Conservation (phyloP, 306 rosid genomes). For the Quillaja saponaria region DNA sequence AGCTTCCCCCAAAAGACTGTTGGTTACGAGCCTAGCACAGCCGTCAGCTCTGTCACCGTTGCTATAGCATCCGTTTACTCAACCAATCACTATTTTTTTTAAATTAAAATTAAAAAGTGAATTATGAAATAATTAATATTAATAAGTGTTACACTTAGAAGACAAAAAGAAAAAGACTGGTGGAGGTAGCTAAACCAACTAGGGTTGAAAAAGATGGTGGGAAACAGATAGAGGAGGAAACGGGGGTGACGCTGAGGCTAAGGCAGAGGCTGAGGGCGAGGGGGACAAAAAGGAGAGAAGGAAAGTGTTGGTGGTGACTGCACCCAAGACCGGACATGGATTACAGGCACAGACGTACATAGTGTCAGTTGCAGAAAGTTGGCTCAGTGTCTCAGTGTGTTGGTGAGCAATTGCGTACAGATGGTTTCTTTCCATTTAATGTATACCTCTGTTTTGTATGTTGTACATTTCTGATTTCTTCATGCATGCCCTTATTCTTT, state of each 20-base stretch:
- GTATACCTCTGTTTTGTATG: slow-evolving; percentile 20
- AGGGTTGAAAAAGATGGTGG: slow-evolving; percentile 9
- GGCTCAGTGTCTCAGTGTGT: slow-evolving; percentile 55
- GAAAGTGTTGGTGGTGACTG: slow-evolving; percentile 21
- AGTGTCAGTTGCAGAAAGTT: slow-evolving; percentile 6
- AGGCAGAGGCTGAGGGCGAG: too few relatives aligned
- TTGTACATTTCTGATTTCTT: slow-evolving; percentile 30
- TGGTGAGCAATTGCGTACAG: slow-evolving; percentile 71
- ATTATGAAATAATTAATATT: too few relatives aligned
- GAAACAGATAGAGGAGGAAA: neutral
- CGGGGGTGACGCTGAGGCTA: too few relatives aligned
- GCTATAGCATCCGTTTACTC: slow-evolving; percentile 28
- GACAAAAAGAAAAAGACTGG: neutral
- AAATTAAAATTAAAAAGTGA: too few relatives aligned
- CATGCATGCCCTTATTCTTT: slow-evolving; percentile 1
- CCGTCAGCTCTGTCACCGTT: slow-evolving; percentile 44
- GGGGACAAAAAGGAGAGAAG: slow-evolving; percentile 45
- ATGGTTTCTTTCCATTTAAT: slow-evolving; percentile 43
- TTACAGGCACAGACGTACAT: too few relatives aligned
- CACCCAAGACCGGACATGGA: too few relatives aligned
- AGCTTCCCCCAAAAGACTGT: slow-evolving; percentile 47
- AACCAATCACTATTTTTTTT: too few relatives aligned
- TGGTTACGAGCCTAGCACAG: slow-evolving; percentile 33
- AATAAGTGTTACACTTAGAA: slow-evolving; percentile 35
- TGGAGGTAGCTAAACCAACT: neutral